Evolutionary conservation across 345 rosid species (phyloP), one percentile per base, ranked within the genome.

Genomic region (Bruguiera sexangula): DNA sequence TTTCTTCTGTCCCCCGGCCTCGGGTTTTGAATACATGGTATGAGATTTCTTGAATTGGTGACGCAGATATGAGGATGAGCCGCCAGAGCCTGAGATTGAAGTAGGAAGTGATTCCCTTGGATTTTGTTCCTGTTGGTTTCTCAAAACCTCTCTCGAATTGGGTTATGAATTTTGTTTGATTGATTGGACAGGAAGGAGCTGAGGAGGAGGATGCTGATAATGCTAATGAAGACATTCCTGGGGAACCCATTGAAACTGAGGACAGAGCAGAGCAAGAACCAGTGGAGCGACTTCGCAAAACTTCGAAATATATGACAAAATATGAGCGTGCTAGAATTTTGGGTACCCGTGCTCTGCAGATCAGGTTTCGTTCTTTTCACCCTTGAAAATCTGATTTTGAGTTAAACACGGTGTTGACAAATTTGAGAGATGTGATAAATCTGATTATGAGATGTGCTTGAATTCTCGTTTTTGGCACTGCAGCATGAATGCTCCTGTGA

Each of bases 401-500:
- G 13, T 65, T 27, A 63, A 10, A 55, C 31, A 19, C 43, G 30
- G 24, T 68, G 34, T 21, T 62, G 60, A 46, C 51, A 26, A 36
- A 3, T 26, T 51, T 34, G 51, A n/a, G 24, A 48, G 29, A 48
- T 48, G 26, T 1, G 50, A 20, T 18, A 24, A 24, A 24, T 24
- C 24, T 24, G 24, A 24, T 24, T 24, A 24, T 24, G 24, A 48
- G 29, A 48, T 48, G 21, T 1, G 50, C 10, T 18, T 6, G 8
- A 1, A 48, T 20, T n/a, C 59, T 62, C 66, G 4, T 58, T 58
- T 68, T 79, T 57, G 66, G 37, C 50, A 68, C 76, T 68, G 73
- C 88, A 86, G 96, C 78, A 86, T 91, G 96, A 91, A 91, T 86
- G 96, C 96, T 48, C 95, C 97, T n/a, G 89, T 89, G 22, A 94